Base-by-base conservation (phyloP, 371 early-diverging fungal species). In the Mortierella sp. region DNA sequence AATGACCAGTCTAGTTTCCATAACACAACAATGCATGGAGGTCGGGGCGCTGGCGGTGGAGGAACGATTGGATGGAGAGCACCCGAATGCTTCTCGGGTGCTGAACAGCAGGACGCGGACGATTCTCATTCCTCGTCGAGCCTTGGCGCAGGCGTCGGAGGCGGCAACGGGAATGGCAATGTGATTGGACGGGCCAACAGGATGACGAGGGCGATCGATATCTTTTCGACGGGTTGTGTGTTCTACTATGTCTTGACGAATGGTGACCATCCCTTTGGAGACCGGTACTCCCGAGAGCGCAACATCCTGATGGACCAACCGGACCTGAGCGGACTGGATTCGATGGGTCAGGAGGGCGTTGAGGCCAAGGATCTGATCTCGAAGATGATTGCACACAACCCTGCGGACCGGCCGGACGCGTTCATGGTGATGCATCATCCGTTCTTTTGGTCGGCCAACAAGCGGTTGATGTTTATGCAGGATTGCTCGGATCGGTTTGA, bases 51-150 rank as follows among this genome's bases (percentile, higher is more conserved):
- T 56, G 93, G 91, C 38, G 94, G 94, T 29, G 95, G 93, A 44
- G 97, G 97, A 38, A 99, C 99, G 3, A 91, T 96, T 72, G 99
- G 99, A 2, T 99, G 99, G 99, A 91, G 99, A n/a, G 99, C 99
- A 3, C 98, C 99, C 4, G 99, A 99, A 87, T 92, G 93, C 38
- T 80, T 94, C 46, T 89, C 90, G n/a, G 75, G 83, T 2, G 55
- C 55, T 41, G 84, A 88, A n/a, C 63, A 74, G 70, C 78, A 77
- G 21, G 83, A 77, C 51, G 21, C 58, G 5, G 76, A 76, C 35
- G 83, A 75, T 8, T 58, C 75, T 14, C 14, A 54, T n/a, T 73
- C 80, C 35, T 80, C 75, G 7, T 82, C 79, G 16, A 78, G 74
- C n/a, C 70, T 74, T 73, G 79, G 79, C 38, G 58, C 72, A 21